A percentile compares a stretch with the other conserved stretches of the same genome.
phyloP scores from a whole-genome alignment of 1,139 yeast species.

The Candida pseudoviswanathii region DNA sequence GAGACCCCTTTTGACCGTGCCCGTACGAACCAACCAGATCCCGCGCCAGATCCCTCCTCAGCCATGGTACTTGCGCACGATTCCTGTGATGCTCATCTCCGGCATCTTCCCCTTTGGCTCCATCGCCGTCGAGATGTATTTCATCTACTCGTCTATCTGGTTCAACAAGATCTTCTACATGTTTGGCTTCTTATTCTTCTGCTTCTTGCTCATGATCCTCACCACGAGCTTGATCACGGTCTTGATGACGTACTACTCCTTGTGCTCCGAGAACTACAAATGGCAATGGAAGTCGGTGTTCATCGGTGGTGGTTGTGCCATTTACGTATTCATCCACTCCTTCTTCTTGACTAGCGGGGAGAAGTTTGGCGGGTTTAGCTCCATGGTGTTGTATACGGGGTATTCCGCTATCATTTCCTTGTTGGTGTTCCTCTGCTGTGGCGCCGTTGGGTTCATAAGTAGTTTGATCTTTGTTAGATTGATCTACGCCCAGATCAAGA shows the following conservation, averaged over 20 bases:
- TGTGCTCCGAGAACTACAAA: slow-evolving; percentile 88
- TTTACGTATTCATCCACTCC: slow-evolving; percentile 85
- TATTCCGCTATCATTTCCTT: slow-evolving; percentile 75
- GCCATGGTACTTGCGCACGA: slow-evolving; percentile 76
- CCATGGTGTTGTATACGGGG: slow-evolving; percentile 81
- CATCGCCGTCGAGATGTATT: slow-evolving; percentile 91
- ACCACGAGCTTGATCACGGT: slow-evolving; percentile 84
- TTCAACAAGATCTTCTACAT: slow-evolving; percentile 91
- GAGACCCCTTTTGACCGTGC: slow-evolving; percentile 59
- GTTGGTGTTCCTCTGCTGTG: slow-evolving; percentile 79
- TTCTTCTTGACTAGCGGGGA: slow-evolving; percentile 68
- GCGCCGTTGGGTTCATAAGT: slow-evolving; percentile 82
- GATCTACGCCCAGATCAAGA: slow-evolving; percentile 83
- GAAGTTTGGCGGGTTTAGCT: slow-evolving; percentile 70
- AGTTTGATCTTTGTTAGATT: slow-evolving; percentile 73
- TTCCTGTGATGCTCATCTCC: slow-evolving; percentile 70
- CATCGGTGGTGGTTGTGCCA: slow-evolving; percentile 87
- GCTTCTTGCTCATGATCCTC: slow-evolving; percentile 76
- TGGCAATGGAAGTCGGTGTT: slow-evolving; percentile 97
- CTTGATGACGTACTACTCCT: slow-evolving; percentile 77
- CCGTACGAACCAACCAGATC: slow-evolving; percentile 90
- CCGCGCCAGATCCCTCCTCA: slow-evolving; percentile 95
- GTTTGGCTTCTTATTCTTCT: slow-evolving; percentile 95
- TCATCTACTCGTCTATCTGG: slow-evolving; percentile 87
- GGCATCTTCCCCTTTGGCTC: slow-evolving; percentile 96